Evolutionary conservation across 225 moss, liverwort and hornwort species (phyloP).

Genomic region (Pleurozium schreberi): DNA sequence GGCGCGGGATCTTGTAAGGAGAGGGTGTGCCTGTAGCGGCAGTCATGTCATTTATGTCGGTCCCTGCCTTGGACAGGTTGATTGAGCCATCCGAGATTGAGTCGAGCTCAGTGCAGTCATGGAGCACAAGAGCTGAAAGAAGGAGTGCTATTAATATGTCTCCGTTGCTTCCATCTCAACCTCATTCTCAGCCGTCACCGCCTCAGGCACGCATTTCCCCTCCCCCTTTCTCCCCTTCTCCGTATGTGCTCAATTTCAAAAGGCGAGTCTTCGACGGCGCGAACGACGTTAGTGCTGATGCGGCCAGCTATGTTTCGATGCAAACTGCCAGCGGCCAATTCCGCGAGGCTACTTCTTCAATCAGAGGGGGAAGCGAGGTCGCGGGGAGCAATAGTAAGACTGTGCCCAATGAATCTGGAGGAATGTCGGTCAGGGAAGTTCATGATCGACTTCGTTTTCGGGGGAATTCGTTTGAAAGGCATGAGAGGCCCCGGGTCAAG

Average conservation of each 20-base stretch:
- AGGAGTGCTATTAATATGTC: conserved; percentile 22
- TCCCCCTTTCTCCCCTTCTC: conserved; percentile 63
- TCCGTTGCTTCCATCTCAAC: conserved; percentile 44
- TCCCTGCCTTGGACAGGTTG: conserved; percentile 84
- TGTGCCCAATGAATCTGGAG: not conserved
- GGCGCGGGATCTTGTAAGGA: not conserved
- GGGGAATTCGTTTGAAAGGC: not conserved
- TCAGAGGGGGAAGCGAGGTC: not conserved
- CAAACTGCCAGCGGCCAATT: not conserved
- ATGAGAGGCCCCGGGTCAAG: not conserved
- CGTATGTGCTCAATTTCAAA: conserved; percentile 77
- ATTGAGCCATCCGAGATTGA: conserved; percentile 56
- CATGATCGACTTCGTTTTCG: not conserved
- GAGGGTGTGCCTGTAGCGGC: not conserved
- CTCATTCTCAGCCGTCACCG: conserved; percentile 32
- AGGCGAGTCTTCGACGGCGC: conserved; percentile 49
- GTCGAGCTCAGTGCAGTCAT: conserved; percentile 19
- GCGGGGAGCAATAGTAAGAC: not conserved
- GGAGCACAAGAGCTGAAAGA: conserved; percentile 27
- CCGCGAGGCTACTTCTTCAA: not conserved
- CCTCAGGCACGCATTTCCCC: conserved; percentile 51
- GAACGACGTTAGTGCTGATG: conserved; percentile 19
- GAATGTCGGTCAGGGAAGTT: conserved; percentile 3
- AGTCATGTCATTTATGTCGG: conserved; percentile 81
- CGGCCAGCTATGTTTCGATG: not conserved